A percentile compares a stretch with the other conserved stretches of the same genome.
These are phyloP conservation scores for Tulasnella sp. DNA, from an alignment of 768 basidiomycete species.

Conservation along the genomic window DNA sequence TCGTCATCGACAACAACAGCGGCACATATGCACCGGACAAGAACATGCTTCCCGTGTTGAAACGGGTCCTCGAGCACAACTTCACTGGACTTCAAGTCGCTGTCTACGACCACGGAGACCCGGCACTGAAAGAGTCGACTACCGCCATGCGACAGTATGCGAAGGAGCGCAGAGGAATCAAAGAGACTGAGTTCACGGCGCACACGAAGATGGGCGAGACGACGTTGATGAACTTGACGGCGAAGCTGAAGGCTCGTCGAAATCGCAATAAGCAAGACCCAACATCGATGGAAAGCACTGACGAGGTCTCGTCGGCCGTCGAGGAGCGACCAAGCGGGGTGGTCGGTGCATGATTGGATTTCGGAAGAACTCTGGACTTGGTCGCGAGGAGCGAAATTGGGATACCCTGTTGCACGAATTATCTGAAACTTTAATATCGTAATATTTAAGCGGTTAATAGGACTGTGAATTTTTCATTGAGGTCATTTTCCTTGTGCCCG, in stretches of 20 bases:
- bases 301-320: not conserved
- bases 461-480: not conserved
- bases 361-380: conserved; percentile 17
- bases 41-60: conserved; percentile 60
- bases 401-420: conserved; percentile 14
- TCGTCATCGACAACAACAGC: conserved; percentile 74
- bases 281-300: not conserved
- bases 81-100: conserved; percentile 66
- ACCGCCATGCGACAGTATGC: conserved; percentile 20
- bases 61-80: conserved; percentile 69
- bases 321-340: conserved; percentile 6
- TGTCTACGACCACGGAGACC: conserved; percentile 59
- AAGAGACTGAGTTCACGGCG: conserved; percentile 11
- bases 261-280: not conserved
- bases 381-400: conserved; percentile 8
- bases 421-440: conserved; percentile 8
- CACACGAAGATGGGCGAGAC: not conserved
- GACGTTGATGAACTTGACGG: conserved; percentile 9
- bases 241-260: conserved; percentile 10
- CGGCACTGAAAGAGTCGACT: conserved; percentile 20
- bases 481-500: not conserved
- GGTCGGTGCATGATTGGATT: not conserved
- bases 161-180: conserved; percentile 27
- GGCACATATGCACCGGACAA: conserved; percentile 83
- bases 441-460: not conserved